Evolutionary conservation across 257 asterid species (phyloP), one percentile per base, ranked within the genome.

Genomic region (Ocimum tenuiflorum): DNA sequence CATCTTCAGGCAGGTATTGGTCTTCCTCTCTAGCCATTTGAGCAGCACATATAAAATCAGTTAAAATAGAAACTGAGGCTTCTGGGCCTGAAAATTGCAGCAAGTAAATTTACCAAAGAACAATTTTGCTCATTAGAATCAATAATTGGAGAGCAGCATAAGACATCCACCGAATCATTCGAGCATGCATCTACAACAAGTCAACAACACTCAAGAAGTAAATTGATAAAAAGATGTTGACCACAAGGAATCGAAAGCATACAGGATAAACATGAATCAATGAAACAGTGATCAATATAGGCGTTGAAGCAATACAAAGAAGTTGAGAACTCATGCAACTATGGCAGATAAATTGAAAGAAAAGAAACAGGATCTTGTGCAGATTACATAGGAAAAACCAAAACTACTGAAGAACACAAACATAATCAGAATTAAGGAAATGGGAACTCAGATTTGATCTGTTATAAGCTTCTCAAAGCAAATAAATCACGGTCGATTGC

Each of bases 1-100:
- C 68, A 1, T 80, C 87, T 18, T 69, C 79, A 4, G 82, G 89
- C 71, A 82, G 71, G 73, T 73, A 60, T 50, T 67, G 70, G 39
- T 80, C 91, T 14, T 71, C 84, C 53, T 81, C 94, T 65, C 90
- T 85, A 56, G 94, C 85, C 74, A 86, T 46, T 79, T 90, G 95
- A 68, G 96, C 97, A 64, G 96, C 95, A 43, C 69, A 77, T 56
- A 94, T 84, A 57, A 77, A 86, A 77, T 94, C 95, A 8, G 85
- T 78, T 57, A 94, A 64, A 4, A 57, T 86, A 3, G 68, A 66
- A 67, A 86, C 54, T 0, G 90, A 60, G 56, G 95, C 96, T 19
- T 63, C 85, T 19, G 77, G 85, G 52, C 94, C 99, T 92, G 80
- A 63, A 75, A 53, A 63, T 68, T 52, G 70, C 66, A 67, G 35